Evolutionary conservation across 2,329 filamentous ascomycete genomes (phyloP), one percentile per base, ranked within the genome.

Genomic region (Pseudogymnoascus sp.): DNA sequence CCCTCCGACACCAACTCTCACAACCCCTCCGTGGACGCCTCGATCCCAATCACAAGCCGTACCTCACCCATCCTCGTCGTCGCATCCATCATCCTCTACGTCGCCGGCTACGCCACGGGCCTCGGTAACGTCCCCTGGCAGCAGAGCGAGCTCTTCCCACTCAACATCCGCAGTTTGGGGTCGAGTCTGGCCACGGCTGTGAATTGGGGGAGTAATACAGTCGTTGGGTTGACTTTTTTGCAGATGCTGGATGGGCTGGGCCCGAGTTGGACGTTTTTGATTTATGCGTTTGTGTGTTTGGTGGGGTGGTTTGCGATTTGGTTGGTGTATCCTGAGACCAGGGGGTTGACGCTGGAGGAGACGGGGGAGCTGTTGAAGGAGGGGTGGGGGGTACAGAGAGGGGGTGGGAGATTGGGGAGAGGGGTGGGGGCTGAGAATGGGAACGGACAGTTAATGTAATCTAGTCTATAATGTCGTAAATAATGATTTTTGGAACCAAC

Each of bases 81-180:
- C 2, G 66, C 84, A 42, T 88, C 88, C 67, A 88, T 97, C 73
- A 88, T 92, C 74, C 69, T 91, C 7, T 97, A 96, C 74, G 92
- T 96, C 1, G 88, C 90, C 7, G 82, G 88, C 0, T 97, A 96
- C 72, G 93, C 93, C 1, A 80, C 93, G 1, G 93, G 93, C 2
- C 81, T 97, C 1, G 93, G 93, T 7, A 96, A 92, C 70, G 91
- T 97, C 2, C 93, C 93, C 0, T 97, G 93, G 93, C 93, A 96
- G 82, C 93, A 96, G 77, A 91, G 88, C 69, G 93, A 97, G 77
- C 83, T 96, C 33, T 97, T 97, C 72, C 89, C 92, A 0, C 79
- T 93, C 59, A 81, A 82, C 31, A 89, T 92, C 53, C 85, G 90
- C 59, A 87, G 87, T 4, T 75, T 91, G 1, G 90, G 90, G 29